Evolutionary conservation across 495 filamentous ascomycete genomes (phyloP).

Genomic region (Penicillium flavigenum): DNA sequence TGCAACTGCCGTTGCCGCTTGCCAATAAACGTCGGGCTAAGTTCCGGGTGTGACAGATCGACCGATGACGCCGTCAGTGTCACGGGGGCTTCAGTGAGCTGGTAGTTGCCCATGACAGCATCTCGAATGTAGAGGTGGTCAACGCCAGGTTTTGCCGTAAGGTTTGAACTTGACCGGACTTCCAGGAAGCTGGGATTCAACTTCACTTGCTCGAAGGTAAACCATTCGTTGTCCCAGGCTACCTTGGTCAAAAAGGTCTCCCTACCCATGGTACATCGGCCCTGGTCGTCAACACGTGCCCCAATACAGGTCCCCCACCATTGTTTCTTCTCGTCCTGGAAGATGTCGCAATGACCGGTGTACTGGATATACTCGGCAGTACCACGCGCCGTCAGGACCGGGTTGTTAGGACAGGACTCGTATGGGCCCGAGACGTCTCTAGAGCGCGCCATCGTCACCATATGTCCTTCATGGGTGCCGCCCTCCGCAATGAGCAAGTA

Average conservation of each 20-base stretch:
- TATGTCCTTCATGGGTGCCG: constrained; percentile 53
- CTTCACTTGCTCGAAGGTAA: constrained; percentile 9
- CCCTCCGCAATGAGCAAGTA: constrained; percentile 63
- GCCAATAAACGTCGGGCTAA: constrained; percentile 16
- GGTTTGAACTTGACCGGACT: constrained; percentile 8
- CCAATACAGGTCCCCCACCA: constrained; percentile 57
- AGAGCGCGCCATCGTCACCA: constrained; percentile 55
- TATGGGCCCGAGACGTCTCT: constrained; percentile 51
- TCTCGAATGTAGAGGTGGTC: constrained; percentile 18
- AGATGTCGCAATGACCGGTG: constrained; percentile 30
- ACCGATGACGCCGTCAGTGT: constrained; percentile 7
- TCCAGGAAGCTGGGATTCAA: constrained; percentile 6
- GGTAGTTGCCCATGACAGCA: constrained; percentile 10
- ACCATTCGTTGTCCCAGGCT: constrained; percentile 39
- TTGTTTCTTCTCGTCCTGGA: constrained; percentile 46
- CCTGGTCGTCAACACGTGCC: constrained; percentile 32
- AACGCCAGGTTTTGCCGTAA: constrained; percentile 4
- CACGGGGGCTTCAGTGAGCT: background rate
- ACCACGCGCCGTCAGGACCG: constrained; percentile 51
- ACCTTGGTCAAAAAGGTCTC: constrained; percentile 57
- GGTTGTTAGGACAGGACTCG: constrained; percentile 47
- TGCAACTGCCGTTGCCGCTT: constrained; percentile 16
- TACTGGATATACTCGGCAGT: constrained; percentile 34
- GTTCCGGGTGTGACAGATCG: constrained; percentile 13
- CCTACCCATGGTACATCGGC: constrained; percentile 59